These are phyloP conservation scores for Penicillium arizonense DNA, from an alignment of 495 filamentous ascomycete species.

Conservation along the genomic window DNA sequence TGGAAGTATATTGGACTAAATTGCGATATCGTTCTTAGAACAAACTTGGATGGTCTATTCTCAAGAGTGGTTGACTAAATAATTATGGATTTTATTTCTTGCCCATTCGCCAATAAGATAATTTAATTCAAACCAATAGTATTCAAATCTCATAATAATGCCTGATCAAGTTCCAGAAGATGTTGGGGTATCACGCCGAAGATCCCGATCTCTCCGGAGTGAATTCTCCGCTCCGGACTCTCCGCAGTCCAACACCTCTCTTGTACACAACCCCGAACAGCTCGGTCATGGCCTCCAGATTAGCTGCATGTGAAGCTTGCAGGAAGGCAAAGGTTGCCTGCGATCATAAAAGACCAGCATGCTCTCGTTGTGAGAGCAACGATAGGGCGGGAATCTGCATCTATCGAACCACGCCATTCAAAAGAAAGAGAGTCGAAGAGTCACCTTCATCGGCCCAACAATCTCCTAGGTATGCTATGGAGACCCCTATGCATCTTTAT, in stretches of 20 bases:
- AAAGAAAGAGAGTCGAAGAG: slow-evolving; percentile 23
- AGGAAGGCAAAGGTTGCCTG: slow-evolving; percentile 42
- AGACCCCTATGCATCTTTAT: background rate
- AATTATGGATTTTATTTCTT: no score
- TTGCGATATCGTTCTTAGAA: no score
- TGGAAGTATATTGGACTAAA: no score
- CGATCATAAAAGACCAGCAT: slow-evolving; percentile 39
- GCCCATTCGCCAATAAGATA: no score
- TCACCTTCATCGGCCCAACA: slow-evolving; percentile 4
- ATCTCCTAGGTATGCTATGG: background rate
- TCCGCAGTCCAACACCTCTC: slow-evolving; percentile 13
- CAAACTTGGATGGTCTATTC: no score
- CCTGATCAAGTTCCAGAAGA: no score
- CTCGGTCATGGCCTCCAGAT: slow-evolving; percentile 22
- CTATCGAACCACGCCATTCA: slow-evolving; percentile 41
- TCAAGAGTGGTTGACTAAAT: no score
- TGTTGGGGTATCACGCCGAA: background rate
- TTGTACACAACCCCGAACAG: slow-evolving; percentile 3
- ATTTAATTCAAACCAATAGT: no score
- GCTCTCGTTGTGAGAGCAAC: slow-evolving; percentile 33
- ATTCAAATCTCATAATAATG: no score
- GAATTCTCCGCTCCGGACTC: slow-evolving; percentile 5
- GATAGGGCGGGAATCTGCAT: slow-evolving; percentile 29
- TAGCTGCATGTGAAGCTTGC: slow-evolving; percentile 40
- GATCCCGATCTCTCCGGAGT: background rate